phyloP scores from a whole-genome alignment of 2,329 filamentous ascomycete genomes.

The Cercospora brassicicola region DNA sequence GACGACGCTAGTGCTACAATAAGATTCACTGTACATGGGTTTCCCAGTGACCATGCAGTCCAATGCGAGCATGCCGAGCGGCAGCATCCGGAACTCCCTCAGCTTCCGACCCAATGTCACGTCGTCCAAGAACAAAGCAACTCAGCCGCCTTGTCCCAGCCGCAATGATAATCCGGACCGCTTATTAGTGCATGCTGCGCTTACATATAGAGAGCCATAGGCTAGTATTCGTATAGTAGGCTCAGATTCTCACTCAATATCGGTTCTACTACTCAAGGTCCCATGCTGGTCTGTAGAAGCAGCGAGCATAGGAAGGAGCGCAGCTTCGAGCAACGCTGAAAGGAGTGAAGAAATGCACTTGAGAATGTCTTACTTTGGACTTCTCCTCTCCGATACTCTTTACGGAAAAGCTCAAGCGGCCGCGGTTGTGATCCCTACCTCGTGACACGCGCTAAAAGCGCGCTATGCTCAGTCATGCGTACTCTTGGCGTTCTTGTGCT shows the following conservation, averaged over 20 bases:
- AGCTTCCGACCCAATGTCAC: neutral
- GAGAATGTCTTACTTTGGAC: neutral
- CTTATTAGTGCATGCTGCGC: too few species aligned
- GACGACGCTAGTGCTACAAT: neutral
- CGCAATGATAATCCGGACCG: neutral
- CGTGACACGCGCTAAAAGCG: neutral
- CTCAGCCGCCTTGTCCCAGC: neutral
- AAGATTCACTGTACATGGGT: neutral
- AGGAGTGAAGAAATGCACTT: neutral
- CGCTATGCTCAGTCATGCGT: neutral
- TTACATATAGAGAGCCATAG: too few species aligned
- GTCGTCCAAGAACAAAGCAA: neutral
- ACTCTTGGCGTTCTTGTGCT: neutral
- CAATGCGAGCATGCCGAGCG: neutral
- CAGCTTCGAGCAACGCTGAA: too few species aligned
- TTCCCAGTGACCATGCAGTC: neutral
- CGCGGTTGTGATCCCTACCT: neutral
- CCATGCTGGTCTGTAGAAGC: neutral
- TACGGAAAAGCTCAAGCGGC: neutral
- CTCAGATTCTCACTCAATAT: too few species aligned
- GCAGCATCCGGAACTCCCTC: neutral
- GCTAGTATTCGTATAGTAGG: neutral
- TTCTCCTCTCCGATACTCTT: neutral
- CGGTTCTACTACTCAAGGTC: neutral
- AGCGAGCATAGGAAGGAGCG: too few species aligned